Evolutionary conservation across 2,329 filamentous ascomycete genomes (phyloP), one percentile per base, ranked within the genome.

Genomic region (Aspergillus sp.): DNA sequence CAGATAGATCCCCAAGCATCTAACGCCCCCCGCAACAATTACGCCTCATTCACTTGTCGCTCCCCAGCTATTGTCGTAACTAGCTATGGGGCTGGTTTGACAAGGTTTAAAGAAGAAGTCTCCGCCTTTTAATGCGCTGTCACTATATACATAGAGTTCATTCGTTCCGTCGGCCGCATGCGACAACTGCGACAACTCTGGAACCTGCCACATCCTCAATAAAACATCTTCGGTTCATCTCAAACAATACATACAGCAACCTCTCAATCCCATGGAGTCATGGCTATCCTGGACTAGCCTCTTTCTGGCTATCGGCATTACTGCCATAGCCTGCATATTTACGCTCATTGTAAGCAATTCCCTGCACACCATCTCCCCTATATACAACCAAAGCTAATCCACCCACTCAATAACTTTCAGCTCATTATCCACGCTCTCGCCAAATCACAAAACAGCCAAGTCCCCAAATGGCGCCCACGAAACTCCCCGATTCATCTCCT

Each of bases 401-500:
- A 30, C 36, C 10, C 7, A 43, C 38, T 21, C 15, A 21, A 36
- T 12, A 12, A 10, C 43, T 43, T 62, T 45, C 58, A 77, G 75
- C 10, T 69, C 32, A 23, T 73, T 48, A 17, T 71, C 32, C 39
- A 61, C 61, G 62, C 68, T 4, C 68, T 75, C 12, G 55, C 65
- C n/a, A 64, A 67, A 13, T 74, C 74, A 9, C 73, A 76, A 32
- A 70, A 70, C 54, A 67, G 62, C 15, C 39, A 58, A 25, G 65
- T 74, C 12, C 67, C 72, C 28, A 71, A 70, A 69, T 68, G 67
- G 61, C 73, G 74, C 50, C 60, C 62, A 21, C 70, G 57, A 52
- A 60, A 67, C 54, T 61, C 62, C 4, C 79, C 80, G 25, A 81
- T 82, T 6, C 87, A 93, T 74, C 81, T 92, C 57, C 81, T 96